Percentiles rank a stretch among this genome's conserved stretches.
Conservation (phyloP, 441 rosid species). For the Breynia disticha region DNA sequence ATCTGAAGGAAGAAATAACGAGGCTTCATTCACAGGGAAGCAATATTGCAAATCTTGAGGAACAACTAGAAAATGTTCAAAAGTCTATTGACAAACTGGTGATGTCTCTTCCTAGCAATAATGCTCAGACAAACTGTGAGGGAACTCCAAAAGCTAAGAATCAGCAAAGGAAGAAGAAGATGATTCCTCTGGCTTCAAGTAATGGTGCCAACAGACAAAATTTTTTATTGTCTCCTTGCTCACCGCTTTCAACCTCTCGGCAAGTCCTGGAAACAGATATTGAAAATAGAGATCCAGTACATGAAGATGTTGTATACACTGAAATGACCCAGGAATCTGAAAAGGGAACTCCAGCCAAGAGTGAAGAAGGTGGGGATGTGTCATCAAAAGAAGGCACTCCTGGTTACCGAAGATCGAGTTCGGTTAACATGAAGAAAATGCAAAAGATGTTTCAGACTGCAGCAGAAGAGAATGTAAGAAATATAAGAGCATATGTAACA, state of each 20-base stretch:
- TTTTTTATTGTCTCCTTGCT: conserved; percentile 84
- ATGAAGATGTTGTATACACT: conserved; percentile 30
- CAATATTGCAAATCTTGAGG: conserved; percentile 85
- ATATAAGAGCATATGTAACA: conserved; percentile 84
- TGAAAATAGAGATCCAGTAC: conserved; percentile 81
- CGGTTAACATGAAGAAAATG: conserved; percentile 98
- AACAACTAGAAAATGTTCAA: conserved; percentile 93
- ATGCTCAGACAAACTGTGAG: conserved; percentile 32
- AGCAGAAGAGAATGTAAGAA: conserved; percentile 97
- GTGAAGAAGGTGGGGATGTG: conserved; percentile 74
- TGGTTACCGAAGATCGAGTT: conserved; percentile 63
- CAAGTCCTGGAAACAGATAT: conserved; percentile 62
- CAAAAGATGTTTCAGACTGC: conserved; percentile 98
- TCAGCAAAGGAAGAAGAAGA: conserved; percentile 73
- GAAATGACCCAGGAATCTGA: conserved; percentile 35
- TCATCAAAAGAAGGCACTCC: conserved; percentile 82
- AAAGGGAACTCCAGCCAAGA: conserved; percentile 64
- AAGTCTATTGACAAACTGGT: conserved; percentile 92
- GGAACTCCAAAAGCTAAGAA: conserved; percentile 53
- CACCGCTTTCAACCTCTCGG: conserved; percentile 69
- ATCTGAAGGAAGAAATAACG: conserved; percentile 92
- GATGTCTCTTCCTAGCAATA: conserved; percentile 80
- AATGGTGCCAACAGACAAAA: conserved; percentile 55
- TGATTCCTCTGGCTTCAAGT: conserved; percentile 74
- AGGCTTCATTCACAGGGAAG: conserved; percentile 95